These are phyloP conservation scores for Cyberlindnera xishuangbannaensis DNA, from an alignment of 805 yeast species.

Conservation along the genomic window DNA sequence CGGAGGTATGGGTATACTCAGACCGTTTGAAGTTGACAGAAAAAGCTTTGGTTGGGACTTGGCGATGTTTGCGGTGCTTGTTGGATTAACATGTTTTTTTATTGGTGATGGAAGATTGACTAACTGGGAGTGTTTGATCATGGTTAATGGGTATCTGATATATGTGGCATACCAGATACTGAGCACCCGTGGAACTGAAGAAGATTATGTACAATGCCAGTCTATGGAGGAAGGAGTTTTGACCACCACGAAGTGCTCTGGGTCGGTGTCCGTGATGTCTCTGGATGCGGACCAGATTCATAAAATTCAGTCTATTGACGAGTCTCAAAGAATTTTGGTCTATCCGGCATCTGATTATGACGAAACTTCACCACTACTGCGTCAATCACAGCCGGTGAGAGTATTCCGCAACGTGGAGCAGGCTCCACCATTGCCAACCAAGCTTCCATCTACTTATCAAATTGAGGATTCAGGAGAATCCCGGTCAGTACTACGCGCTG, in stretches of 20 bases:
- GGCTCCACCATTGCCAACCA: not conserved
- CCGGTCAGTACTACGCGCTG: not conserved
- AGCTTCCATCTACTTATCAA: conserved; percentile 5
- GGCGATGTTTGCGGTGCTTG: conserved; percentile 46
- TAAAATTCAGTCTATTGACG: conserved; percentile 29
- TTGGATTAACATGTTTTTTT: conserved; percentile 44
- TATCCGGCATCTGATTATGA: too few species aligned
- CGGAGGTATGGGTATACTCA: conserved; percentile 68
- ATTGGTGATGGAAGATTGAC: conserved; percentile 51
- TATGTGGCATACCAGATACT: conserved; percentile 48
- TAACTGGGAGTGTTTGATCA: conserved; percentile 47
- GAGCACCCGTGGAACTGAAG: conserved; percentile 34
- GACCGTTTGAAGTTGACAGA: conserved; percentile 57
- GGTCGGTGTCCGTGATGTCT: conserved; percentile 6
- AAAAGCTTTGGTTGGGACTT: conserved; percentile 55
- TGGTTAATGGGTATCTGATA: conserved; percentile 49
- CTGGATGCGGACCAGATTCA: conserved; percentile 18
- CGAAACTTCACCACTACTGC: not conserved
- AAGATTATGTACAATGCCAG: conserved; percentile 1
- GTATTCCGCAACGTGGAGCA: too few species aligned
- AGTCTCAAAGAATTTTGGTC: conserved; percentile 32
- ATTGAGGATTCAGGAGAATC: not conserved
- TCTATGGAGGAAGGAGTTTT: not conserved
- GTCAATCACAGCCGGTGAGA: not conserved
- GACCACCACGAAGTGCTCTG: not conserved